Evolutionary conservation across 2,329 filamentous ascomycete species (phyloP).

Genomic region (Cadophora sp.): DNA sequence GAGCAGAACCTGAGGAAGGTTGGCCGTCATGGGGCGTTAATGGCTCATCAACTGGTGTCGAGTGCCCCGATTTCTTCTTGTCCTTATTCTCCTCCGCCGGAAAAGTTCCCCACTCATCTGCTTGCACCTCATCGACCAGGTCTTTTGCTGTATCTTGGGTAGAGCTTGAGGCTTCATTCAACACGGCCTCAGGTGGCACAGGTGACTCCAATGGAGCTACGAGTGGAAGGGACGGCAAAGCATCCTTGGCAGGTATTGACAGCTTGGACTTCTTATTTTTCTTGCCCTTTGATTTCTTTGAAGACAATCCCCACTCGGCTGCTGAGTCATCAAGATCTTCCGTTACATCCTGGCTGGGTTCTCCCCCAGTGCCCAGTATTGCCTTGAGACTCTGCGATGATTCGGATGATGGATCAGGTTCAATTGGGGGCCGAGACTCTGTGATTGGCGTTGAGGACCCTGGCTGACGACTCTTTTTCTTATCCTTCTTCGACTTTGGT

Average conservation of each 20-base stretch:
- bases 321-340: constrained; percentile 5
- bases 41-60: constrained; percentile 27
- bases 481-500: constrained; percentile 30
- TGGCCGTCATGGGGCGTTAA: background rate
- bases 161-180: background rate
- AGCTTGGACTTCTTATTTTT: constrained; percentile 27
- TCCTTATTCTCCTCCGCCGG: constrained; percentile 32
- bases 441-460: background rate
- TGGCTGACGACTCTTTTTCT: constrained; percentile 9
- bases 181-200: background rate
- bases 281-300: constrained; percentile 34
- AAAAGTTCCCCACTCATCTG: constrained; percentile 21
- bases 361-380: background rate
- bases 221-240: background rate
- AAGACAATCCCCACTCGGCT: constrained; percentile 10
- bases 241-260: constrained; percentile 25
- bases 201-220: background rate
- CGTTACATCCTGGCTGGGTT: background rate
- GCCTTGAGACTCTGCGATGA: background rate
- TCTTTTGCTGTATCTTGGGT: background rate
- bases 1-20: background rate
- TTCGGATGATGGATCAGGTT: background rate
- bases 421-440: background rate
- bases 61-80: constrained; percentile 33
- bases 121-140: background rate